Percentiles rank a stretch among this genome's conserved stretches.
These are phyloP conservation scores for Xylariaceae sp. DNA, from an alignment of 2,329 filamentous ascomycete genomes.

Conservation along the genomic window DNA sequence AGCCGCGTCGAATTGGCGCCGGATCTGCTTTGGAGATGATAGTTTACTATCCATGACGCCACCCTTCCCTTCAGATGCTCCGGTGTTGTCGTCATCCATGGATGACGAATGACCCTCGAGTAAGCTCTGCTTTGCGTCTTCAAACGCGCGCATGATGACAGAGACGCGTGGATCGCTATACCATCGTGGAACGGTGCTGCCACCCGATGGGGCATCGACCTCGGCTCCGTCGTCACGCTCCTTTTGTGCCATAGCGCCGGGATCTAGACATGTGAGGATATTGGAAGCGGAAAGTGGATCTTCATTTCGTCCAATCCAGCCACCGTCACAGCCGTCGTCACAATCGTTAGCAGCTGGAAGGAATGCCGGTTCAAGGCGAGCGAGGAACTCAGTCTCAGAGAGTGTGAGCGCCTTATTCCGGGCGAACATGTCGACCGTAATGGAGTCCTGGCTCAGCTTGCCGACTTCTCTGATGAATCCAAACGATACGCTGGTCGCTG, in stretches of 20 bases:
- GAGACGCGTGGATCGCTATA: conserved; percentile 37
- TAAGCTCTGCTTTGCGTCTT: conserved; percentile 25
- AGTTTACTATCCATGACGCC: too few relatives aligned
- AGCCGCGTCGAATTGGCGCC: conserved; percentile 13
- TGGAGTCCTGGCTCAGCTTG: neutral
- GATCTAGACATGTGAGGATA: conserved; percentile 37
- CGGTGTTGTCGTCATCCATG: too few relatives aligned
- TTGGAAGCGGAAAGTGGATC: conserved; percentile 36
- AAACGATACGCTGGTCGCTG: conserved; percentile 31
- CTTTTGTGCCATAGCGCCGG: conserved; percentile 30
- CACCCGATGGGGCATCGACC: too few relatives aligned
- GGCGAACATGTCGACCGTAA: conserved; percentile 19
- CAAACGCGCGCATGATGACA: conserved; percentile 34
- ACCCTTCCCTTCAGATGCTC: too few relatives aligned
- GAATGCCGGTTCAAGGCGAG: conserved; percentile 34
- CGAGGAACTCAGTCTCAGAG: conserved; percentile 29
- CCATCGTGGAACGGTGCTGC: conserved; percentile 30
- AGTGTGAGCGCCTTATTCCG: conserved; percentile 29
- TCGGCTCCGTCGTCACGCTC: too few relatives aligned
- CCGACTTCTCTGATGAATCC: conserved; percentile 32
- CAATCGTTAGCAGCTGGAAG: conserved; percentile 22
- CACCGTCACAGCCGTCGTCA: conserved; percentile 9
- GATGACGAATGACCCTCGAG: too few relatives aligned
- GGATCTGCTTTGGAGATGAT: neutral
- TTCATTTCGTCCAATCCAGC: conserved; percentile 21